Base-by-base conservation (phyloP, 352 stramenopile species). In the Achlya hypogyna region DNA sequence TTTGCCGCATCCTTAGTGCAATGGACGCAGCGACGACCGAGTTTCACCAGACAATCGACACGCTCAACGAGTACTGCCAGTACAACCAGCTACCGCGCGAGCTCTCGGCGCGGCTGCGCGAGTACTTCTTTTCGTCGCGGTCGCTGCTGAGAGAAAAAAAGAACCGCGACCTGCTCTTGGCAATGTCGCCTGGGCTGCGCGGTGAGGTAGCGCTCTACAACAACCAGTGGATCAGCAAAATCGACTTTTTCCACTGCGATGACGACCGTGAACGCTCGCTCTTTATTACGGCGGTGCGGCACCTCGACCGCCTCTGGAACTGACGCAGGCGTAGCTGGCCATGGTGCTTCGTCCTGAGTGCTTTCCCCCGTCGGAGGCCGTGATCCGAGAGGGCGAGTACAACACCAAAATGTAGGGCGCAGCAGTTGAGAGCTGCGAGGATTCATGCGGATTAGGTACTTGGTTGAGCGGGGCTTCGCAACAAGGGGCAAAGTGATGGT, bases 151-250 rank as follows among this genome's bases (percentile, higher is more conserved):
- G 53, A 5, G 47, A 69, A 32, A 35, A 34, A 23, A 14, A 70
- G 43, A 56, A 69, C 29, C 52, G 62, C 29, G 32, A 71, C 45
- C 51, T 71, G 1, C 65, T 71, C 28, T 29, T 65, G 4, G 47
- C 52, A 27, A 71, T 71, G 65, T 71, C 65, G 27, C 65, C 65
- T 0, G 53, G 53, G 18, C 34, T 71, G 5, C 65, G 65, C 14
- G 65, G 65, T n/a, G 65, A 71, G 51, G 65, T 71, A 25, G 52
- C 53, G 10, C 22, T 71, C 5, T 71, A 62, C 62, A 71, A 65
- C 52, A 69, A 65, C 45, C 56, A 65, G 62, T 71, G 65, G 65
- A 65, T 71, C n/a, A 20, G 23, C 9, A 71, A 67, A n/a, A 66
- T 71, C 23, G 53, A 64, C 20, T 71, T 65, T n/a, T 71, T 71